These are phyloP conservation scores for Tylopilus orsonianus DNA, from an alignment of 1,284 basidiomycete species.

Conservation along the genomic window DNA sequence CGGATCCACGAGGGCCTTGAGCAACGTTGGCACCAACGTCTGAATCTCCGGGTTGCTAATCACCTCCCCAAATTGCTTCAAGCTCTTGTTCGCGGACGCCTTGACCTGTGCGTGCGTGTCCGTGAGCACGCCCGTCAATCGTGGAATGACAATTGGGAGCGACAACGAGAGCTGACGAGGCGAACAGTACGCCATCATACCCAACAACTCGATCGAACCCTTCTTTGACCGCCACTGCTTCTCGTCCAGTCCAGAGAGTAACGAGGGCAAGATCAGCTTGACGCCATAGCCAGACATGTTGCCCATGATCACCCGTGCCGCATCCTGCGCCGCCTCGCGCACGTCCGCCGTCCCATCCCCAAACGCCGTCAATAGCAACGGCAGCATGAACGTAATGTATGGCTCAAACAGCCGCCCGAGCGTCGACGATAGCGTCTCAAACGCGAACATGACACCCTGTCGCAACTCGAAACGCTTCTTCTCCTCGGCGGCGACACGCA, in stretches of 20 bases:
- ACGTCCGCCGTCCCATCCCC: conserved; percentile 92
- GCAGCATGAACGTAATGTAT: conserved; percentile 86
- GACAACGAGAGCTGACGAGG: conserved; percentile 94
- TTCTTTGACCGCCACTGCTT: conserved; percentile 99
- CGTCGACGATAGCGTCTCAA: conserved; percentile 87
- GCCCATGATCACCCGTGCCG: conserved; percentile 93
- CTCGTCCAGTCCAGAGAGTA: conserved; percentile 92
- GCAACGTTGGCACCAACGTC: conserved; percentile 84
- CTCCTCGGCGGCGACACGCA: conserved; percentile 83
- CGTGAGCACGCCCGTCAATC: conserved; percentile 91
- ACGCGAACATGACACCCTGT: conserved; percentile 94
- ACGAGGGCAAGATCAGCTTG: conserved; percentile 90
- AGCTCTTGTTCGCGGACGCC: conserved; percentile 87
- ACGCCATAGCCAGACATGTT: conserved; percentile 94
- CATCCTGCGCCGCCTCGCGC: conserved; percentile 92
- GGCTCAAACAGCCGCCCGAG: conserved; percentile 93
- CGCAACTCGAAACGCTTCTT: conserved; percentile 86
- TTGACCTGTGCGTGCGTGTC: conserved; percentile 98
- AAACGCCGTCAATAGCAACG: conserved; percentile 84
- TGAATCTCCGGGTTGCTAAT: conserved; percentile 96
- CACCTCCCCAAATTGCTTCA: conserved; percentile 98
- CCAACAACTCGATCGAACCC: conserved; percentile 95
- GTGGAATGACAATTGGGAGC: conserved; percentile 94
- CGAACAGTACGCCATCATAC: conserved; percentile 99
- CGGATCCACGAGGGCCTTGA: conserved; percentile 97